phyloP scores from a whole-genome alignment of 805 yeast genomes.

The Spathaspora gorwiae region DNA sequence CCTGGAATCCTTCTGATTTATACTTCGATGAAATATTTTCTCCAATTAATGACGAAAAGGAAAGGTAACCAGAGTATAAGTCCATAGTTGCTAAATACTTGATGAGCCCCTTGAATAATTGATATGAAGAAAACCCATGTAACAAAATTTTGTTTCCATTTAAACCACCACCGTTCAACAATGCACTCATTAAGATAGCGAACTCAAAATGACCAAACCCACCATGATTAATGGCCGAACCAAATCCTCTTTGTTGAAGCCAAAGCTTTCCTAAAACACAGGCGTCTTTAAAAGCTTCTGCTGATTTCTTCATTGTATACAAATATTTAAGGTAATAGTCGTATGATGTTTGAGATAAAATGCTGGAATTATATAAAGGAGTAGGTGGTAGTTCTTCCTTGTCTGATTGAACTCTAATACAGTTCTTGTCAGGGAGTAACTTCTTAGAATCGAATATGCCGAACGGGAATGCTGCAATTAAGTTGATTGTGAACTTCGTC shows the following conservation, averaged over 20 bases:
- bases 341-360: conserved; percentile 64
- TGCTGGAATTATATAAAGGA: conserved; percentile 79
- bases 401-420: conserved; percentile 64
- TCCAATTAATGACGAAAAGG: conserved; percentile 56
- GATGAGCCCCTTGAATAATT: conserved; percentile 84
- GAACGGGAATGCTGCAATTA: conserved; percentile 69
- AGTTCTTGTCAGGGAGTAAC: conserved; percentile 73
- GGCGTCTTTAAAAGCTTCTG: conserved; percentile 85
- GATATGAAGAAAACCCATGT: conserved; percentile 89
- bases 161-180: conserved; percentile 78
- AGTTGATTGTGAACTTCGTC: conserved; percentile 66
- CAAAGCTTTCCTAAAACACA: conserved; percentile 82
- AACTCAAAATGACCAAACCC: conserved; percentile 96
- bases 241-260: conserved; percentile 83
- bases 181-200: conserved; percentile 71
- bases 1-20: conserved; percentile 56
- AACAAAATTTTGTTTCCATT: conserved; percentile 72
- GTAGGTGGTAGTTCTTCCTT: conserved; percentile 59
- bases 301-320: conserved; percentile 67
- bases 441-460: conserved; percentile 71
- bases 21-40: conserved; percentile 41
- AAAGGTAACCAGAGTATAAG: conserved; percentile 60
- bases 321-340: conserved; percentile 70
- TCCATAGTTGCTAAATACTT: conserved; percentile 80
- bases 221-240: conserved; percentile 55